Evolutionary conservation across 179 eudicot species (phyloP), one percentile per base, ranked within the genome.

Genomic region (Beta corolliflora): DNA sequence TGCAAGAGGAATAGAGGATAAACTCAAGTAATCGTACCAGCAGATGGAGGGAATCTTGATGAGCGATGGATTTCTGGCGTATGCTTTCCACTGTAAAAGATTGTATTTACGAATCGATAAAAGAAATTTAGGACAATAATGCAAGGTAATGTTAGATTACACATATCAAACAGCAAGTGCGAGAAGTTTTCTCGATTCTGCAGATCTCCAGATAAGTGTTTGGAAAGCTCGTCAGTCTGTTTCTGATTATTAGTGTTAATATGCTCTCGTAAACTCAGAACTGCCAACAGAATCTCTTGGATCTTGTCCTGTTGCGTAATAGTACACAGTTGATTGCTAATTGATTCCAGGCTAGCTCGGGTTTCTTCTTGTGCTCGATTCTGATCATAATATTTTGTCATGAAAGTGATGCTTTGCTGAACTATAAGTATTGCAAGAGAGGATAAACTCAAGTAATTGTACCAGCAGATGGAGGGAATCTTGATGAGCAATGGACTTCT

Each of bases 321-420:
- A 84, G 86, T 85, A 81, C 73, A 88, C 63, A 85, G 77, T 76
- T 91, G 93, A 83, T 84, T 89, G 78, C 85, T 85, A 56, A 94
- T 79, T 77, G 91, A 85, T 81, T 83, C 93, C 45, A 94, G 77
- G 77, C 82, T 86, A 71, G 84, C 80, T 88, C 87, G 90, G 75
- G 90, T 78, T 79, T 91, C 94, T 56, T 73, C 97, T 88, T 87
- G 93, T 77, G 93, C 94, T 83, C 93, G 93, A 83, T 77, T 88
- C 98, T 96, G 90, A 75, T 85, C 75, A 88, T 7, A 58, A 75
- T 73, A 76, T 66, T 59, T 73, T 72, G 25, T 80, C 60, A 59
- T 16, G 58, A 80, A 21, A 12, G 36, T 56, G 56, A 74, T 36
- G 9, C 55, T 58, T 71, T 71, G 52, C 19, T 21, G 53, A 73